A percentile compares a stretch with the other conserved stretches of the same genome.
These are phyloP conservation scores for Malbranchea cinnamomea DNA, from an alignment of 2,329 filamentous ascomycete genomes.

Conservation along the genomic window DNA sequence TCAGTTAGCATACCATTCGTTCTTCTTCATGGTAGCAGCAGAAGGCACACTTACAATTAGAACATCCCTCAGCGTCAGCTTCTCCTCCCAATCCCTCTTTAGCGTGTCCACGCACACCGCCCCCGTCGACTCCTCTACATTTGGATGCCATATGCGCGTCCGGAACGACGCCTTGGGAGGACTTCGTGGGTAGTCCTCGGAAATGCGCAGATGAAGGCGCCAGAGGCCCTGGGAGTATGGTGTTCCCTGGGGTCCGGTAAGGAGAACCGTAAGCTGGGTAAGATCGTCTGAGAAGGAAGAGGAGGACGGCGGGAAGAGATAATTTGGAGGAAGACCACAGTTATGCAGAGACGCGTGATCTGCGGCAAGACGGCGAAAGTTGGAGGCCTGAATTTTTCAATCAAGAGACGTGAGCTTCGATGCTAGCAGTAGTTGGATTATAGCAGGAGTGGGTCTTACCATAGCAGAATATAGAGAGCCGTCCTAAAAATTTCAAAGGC, in stretches of 20 bases:
- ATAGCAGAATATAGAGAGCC: too few relatives aligned
- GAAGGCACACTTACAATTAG: slow-evolving; percentile 27
- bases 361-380: slow-evolving; percentile 41
- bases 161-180: slow-evolving; percentile 43
- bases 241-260: slow-evolving; percentile 45
- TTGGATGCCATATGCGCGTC: slow-evolving; percentile 49
- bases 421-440: background rate
- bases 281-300: slow-evolving; percentile 35
- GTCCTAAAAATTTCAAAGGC: too few relatives aligned
- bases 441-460: too few relatives aligned
- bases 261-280: slow-evolving; percentile 41
- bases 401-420: background rate
- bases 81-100: slow-evolving; percentile 47
- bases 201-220: slow-evolving; percentile 45
- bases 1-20: too few relatives aligned
- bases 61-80: slow-evolving; percentile 44
- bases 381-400: slow-evolving; percentile 16
- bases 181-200: slow-evolving; percentile 37
- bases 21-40: background rate
- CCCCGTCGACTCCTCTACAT: slow-evolving; percentile 47
- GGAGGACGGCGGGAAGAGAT: slow-evolving; percentile 37
- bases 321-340: slow-evolving; percentile 44
- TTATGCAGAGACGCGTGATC: slow-evolving; percentile 45
- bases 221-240: slow-evolving; percentile 45
- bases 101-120: slow-evolving; percentile 50